Conservation (phyloP, 805 yeast genomes). For the Citeromyces nyonsensis region DNA sequence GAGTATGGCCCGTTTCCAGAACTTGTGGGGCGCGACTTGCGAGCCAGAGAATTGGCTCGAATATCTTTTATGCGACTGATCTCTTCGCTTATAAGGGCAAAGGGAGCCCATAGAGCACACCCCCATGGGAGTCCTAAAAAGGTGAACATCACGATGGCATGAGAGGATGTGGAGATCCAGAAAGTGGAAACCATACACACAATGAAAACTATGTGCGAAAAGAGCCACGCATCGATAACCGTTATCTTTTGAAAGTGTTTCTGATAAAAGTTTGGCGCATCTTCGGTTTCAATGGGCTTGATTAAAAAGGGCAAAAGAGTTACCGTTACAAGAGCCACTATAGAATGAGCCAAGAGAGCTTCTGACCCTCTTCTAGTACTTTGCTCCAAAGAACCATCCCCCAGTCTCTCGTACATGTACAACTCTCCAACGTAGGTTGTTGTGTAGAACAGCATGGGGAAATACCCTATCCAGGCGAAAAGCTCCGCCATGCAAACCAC, state of each 20-base stretch:
- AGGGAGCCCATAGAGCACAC: conserved; percentile 52
- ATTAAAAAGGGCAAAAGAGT: conserved; percentile 23
- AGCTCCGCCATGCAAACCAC: conserved; percentile 40
- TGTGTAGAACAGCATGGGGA: conserved; percentile 49
- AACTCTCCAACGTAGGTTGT: conserved; percentile 52
- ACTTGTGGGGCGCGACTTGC: neutral
- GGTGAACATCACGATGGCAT: conserved; percentile 32
- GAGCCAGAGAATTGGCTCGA: conserved; percentile 13
- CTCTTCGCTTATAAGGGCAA: conserved; percentile 43
- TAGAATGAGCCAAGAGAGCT: conserved; percentile 33
- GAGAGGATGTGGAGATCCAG: conserved; percentile 19
- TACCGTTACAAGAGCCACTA: conserved; percentile 27
- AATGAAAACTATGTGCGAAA: conserved; percentile 33
- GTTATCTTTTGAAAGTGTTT: conserved; percentile 11
- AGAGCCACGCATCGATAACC: conserved; percentile 29
- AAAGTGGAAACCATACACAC: conserved; percentile 30
- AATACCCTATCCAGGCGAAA: conserved; percentile 57
- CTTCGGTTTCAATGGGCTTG: conserved; percentile 3
- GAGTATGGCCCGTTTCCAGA: neutral
- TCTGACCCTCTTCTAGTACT: conserved; percentile 34
- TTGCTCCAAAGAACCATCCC: conserved; percentile 20
- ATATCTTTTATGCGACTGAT: conserved; percentile 33
- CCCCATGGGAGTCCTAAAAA: conserved; percentile 53
- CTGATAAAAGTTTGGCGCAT: no score
- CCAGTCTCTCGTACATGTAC: conserved; percentile 24